phyloP scores from a whole-genome alignment of 352 stramenopile species.

The Peronospora destructor region DNA sequence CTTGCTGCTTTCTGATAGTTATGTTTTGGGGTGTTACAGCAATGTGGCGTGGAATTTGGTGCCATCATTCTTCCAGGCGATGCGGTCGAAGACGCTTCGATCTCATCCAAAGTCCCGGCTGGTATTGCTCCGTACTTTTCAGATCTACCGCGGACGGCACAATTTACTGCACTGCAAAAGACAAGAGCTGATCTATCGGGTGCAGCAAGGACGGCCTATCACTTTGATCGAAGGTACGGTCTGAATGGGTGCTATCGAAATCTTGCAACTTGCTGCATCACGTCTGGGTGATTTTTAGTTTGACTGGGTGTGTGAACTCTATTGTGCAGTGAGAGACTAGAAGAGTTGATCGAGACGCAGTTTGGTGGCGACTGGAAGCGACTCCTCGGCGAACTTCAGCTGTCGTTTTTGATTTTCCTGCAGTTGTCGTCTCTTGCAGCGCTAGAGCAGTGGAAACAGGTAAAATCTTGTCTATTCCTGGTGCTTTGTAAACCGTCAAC shows the following conservation, averaged over 20 bases:
- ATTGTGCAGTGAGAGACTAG: conserved; percentile 34
- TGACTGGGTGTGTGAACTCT: conserved; percentile 1
- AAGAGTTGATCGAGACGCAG: conserved; percentile 35
- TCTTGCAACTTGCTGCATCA: neutral
- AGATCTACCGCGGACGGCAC: conserved; percentile 63
- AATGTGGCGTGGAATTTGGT: conserved; percentile 57
- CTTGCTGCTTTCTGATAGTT: neutral
- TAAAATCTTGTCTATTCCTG: conserved; percentile 6
- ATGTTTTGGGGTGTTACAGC: conserved; percentile 24
- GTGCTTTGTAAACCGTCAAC: neutral
- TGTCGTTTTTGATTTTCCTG: conserved; percentile 91
- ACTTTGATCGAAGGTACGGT: conserved; percentile 69
- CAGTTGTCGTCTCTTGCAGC: conserved; percentile 89
- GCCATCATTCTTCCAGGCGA: conserved; percentile 62
- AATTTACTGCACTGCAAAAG: conserved; percentile 55
- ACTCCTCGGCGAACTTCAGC: conserved; percentile 89
- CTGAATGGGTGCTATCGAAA: neutral
- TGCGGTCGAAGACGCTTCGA: conserved; percentile 36
- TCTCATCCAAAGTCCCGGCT: conserved; percentile 12
- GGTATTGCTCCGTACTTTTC: conserved; percentile 62
- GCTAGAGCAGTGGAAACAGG: conserved; percentile 91
- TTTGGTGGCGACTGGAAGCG: conserved; percentile 56
- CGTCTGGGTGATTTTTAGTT: neutral
- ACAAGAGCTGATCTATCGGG: conserved; percentile 32
- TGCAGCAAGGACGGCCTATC: conserved; percentile 58